Percentiles rank a stretch among this genome's conserved stretches.
phyloP scores from a whole-genome alignment of 129 eudicot species.

The Ambrosia artemisiifolia region DNA sequence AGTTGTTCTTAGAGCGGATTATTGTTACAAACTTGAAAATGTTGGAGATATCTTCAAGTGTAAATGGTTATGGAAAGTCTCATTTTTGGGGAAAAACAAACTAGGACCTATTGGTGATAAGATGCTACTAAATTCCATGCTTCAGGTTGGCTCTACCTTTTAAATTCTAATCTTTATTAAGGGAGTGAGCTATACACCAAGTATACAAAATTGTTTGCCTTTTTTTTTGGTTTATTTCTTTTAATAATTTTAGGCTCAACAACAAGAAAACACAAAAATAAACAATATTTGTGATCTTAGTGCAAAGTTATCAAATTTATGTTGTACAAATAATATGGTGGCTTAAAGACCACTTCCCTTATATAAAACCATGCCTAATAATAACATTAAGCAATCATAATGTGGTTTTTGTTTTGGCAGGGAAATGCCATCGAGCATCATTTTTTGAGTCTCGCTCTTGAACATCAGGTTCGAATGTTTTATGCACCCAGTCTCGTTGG shows the following conservation, averaged over 20 bases:
- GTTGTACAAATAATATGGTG: no score
- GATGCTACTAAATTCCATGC: background rate
- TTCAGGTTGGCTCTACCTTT: slow-evolving; percentile 12
- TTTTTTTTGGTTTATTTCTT: background rate
- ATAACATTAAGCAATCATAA: no score
- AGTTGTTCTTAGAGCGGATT: slow-evolving; percentile 16
- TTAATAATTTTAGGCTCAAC: no score
- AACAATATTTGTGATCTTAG: no score
- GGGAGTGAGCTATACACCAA: background rate
- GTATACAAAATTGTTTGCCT: background rate
- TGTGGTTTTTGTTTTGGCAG: background rate
- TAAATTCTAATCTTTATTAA: background rate
- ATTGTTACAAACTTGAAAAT: slow-evolving; percentile 5
- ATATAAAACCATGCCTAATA: no score
- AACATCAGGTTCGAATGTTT: background rate
- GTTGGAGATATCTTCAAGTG: slow-evolving; percentile 13
- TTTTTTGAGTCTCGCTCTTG: background rate
- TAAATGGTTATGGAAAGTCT: slow-evolving; percentile 24
- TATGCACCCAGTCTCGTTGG: background rate
- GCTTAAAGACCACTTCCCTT: no score
- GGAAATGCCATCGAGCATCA: slow-evolving; percentile 19
- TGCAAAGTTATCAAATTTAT: no score
- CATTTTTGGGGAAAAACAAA: slow-evolving; percentile 7
- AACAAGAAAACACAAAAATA: no score
- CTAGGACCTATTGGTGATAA: background rate